These are phyloP conservation scores for Neonectria sp. DNA, from an alignment of 2,329 filamentous ascomycete genomes.

Conservation along the genomic window DNA sequence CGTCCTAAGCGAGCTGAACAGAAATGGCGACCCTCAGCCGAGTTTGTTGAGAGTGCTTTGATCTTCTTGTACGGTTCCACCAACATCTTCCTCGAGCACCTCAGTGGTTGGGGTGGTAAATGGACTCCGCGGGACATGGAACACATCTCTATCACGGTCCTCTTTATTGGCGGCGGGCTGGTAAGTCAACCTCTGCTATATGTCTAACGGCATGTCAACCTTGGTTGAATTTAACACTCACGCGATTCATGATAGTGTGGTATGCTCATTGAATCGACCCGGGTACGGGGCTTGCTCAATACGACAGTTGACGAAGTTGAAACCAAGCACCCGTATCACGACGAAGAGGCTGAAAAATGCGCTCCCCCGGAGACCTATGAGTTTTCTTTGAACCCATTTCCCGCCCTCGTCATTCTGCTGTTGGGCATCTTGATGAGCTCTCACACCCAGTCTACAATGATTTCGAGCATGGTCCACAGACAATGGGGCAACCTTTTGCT, in stretches of 20 bases:
- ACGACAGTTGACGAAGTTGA: conserved; percentile 60
- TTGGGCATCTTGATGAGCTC: conserved; percentile 96
- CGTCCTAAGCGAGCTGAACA: conserved; percentile 72
- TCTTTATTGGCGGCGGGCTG: conserved; percentile 94
- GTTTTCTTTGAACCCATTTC: conserved; percentile 89
- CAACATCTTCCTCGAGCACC: conserved; percentile 94
- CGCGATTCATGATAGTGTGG: conserved; percentile 69
- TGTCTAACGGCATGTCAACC: neutral
- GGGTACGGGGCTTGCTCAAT: conserved; percentile 78
- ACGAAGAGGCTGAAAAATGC: conserved; percentile 65
- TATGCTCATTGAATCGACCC: conserved; percentile 86
- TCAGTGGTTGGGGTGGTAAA: conserved; percentile 77
- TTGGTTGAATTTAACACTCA: conserved; percentile 41
- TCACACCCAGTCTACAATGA: conserved; percentile 87
- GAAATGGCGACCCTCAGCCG: conserved; percentile 82
- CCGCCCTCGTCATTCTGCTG: conserved; percentile 87
- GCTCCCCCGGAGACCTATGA: conserved; percentile 76
- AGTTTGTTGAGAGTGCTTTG: conserved; percentile 90
- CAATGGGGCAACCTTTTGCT: conserved; percentile 93
- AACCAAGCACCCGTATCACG: conserved; percentile 52
- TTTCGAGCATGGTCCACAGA: conserved; percentile 92
- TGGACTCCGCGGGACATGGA: conserved; percentile 90
- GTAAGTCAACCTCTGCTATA: conserved; percentile 63
- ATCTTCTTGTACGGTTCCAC: conserved; percentile 92
- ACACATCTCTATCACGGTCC: conserved; percentile 91